These are phyloP conservation scores for Candolleomyces eurysporus DNA, from an alignment of 768 basidiomycete species.

Conservation along the genomic window DNA sequence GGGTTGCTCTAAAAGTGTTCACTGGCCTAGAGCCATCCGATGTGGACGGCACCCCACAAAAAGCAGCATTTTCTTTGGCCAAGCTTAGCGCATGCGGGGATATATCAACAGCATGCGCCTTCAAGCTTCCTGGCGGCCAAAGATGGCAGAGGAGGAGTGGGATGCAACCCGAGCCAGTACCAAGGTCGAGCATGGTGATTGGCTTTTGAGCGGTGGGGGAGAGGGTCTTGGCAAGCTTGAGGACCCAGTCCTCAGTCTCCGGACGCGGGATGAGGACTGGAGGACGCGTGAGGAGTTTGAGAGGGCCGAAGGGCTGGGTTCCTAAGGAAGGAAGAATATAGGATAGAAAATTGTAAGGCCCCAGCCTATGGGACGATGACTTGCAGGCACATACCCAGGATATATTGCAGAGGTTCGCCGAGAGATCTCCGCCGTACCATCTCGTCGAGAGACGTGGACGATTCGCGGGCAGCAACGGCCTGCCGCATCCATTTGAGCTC, in stretches of 20 bases:
- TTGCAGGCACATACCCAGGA: conserved; percentile 56
- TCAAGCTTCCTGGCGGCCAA: conserved; percentile 52
- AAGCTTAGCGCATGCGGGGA: conserved; percentile 56
- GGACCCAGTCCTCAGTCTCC: conserved; percentile 87
- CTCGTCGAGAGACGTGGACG: conserved; percentile 26
- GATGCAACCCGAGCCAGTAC: conserved; percentile 92
- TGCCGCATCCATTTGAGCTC: conserved; percentile 47
- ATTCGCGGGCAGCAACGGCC: conserved; percentile 15
- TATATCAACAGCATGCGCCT: conserved; percentile 67
- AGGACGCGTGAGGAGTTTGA: conserved; percentile 67
- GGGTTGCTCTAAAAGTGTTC: conserved; percentile 40
- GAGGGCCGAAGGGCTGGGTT: conserved; percentile 85
- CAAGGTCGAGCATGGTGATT: conserved; percentile 73
- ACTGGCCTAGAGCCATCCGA: conserved; percentile 17
- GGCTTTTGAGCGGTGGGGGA: conserved; percentile 32
- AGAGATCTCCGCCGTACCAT: conserved; percentile 58
- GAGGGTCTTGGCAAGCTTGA: conserved; percentile 53
- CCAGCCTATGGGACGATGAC: too few species aligned
- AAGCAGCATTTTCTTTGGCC: conserved; percentile 47
- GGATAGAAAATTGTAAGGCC: conserved; percentile 13
- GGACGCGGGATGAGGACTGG: conserved; percentile 93
- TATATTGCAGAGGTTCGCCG: conserved; percentile 89
- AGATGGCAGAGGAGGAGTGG: conserved; percentile 77
- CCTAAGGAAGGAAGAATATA: conserved; percentile 36
- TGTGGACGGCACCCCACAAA: conserved; percentile 35